Percentiles rank a stretch among this genome's conserved stretches.
These are phyloP conservation scores for Yamadazyma songkhlaensis DNA, from an alignment of 1,139 yeast genomes.

Conservation along the genomic window DNA sequence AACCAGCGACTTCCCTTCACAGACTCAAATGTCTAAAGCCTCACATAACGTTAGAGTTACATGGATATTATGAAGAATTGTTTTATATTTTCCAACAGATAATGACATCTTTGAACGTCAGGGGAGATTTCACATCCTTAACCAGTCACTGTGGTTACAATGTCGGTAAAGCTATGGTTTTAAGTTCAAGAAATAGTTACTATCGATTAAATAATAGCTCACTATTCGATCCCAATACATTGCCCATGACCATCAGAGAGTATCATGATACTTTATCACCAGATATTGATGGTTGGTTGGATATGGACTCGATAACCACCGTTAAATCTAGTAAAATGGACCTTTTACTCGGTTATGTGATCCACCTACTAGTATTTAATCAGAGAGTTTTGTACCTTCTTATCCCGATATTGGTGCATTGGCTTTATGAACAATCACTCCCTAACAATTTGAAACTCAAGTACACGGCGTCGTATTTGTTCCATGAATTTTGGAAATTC, in stretches of 20 bases:
- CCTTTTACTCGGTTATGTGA: conserved; percentile 32
- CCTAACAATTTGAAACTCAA: conserved; percentile 3
- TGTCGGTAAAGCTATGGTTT: conserved; percentile 33
- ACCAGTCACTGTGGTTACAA: conserved; percentile 27
- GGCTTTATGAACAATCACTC: conserved; percentile 31
- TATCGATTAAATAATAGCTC: conserved; percentile 29
- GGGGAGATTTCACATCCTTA: conserved; percentile 12
- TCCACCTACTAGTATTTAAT: conserved; percentile 32
- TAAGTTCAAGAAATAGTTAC: conserved; percentile 34
- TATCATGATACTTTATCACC: conserved; percentile 24
- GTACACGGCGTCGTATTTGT: conserved; percentile 15
- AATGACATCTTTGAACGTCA: conserved; percentile 16
- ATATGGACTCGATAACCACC: conserved; percentile 26
- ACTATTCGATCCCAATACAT: conserved; percentile 30
- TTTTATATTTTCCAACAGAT: conserved; percentile 24
- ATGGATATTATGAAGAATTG: conserved; percentile 27
- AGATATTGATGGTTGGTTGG: conserved; percentile 41
- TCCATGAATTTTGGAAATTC: conserved; percentile 28
- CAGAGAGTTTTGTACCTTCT: conserved; percentile 26
- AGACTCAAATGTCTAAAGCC: conserved; percentile 26
- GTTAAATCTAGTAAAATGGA: conserved; percentile 20
- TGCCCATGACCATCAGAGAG: conserved; percentile 21
- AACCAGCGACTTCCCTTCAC: conserved; percentile 23
- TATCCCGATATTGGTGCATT: conserved; percentile 35
- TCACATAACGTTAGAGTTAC: conserved; percentile 25